Base-by-base conservation (phyloP, 768 basidiomycete species). In the Kwoniella bestiolae region DNA sequence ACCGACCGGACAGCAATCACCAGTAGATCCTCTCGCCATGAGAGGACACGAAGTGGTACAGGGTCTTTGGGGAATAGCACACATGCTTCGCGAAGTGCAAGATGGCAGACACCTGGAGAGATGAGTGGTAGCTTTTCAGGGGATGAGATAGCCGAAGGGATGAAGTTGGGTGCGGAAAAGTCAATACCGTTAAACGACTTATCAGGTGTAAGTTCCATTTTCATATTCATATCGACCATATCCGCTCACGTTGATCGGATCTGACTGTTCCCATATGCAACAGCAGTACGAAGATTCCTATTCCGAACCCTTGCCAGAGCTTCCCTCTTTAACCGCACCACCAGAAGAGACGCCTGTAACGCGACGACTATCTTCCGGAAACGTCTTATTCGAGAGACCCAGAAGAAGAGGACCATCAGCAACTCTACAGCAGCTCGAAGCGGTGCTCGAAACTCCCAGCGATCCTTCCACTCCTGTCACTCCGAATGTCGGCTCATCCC, bases 81-180 rank as follows among this genome's bases (percentile, higher is more conserved):
- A 5, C 56, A 49, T 35, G 50, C 56, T 18, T 56, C 66, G 4
- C 59, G 71, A 16, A 66, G 65, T 31, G 65, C 68, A 16, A 68
- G 61, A 34, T 77, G 76, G 76, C 71, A 72, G 46, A 77, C 73
- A 5, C 76, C 76, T 16, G 71, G 71, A 31, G 73, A 74, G 50
- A 63, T 77, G 67, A 77, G 73, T 46, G 49, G 60, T 23, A 77
- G 76, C 34, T 77, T 77, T 45, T 74, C 73, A 29, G 73, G 67
- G 7, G 76, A 75, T n/a, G 67, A 70, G 55, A 74, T 72, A 21
- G 5, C 28, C 18, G 50, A 63, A 3, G 62, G 53, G 12, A 28
- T 51, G 1, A 59, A 55, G 14, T 16, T 72, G 35, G 72, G 68
- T 5, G 35, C 55, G 5, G 75, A 71, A 44, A 35, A 41, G 44